Conservation (phyloP, 768 basidiomycete genomes). For the Phanerochaete carnosa region DNA sequence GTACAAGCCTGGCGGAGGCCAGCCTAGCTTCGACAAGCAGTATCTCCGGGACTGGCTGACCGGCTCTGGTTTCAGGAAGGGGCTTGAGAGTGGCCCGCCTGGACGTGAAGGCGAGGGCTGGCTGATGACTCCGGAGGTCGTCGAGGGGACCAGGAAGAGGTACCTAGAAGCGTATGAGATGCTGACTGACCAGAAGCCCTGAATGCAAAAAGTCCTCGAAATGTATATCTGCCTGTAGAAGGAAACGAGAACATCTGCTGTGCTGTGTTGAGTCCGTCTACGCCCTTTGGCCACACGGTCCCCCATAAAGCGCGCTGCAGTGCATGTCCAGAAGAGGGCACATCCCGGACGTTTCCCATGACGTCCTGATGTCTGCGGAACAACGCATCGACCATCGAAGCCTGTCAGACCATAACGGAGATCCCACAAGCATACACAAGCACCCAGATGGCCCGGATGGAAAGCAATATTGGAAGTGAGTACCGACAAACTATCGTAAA, state of each 20-base stretch:
- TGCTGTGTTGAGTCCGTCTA: no score
- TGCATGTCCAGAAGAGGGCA: no score
- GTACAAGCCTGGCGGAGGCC: slow-evolving; percentile 71
- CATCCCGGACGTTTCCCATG: neutral
- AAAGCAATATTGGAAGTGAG: neutral
- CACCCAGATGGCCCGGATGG: neutral
- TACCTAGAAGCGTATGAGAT: slow-evolving; percentile 76
- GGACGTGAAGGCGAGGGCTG: slow-evolving; percentile 73
- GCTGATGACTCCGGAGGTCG: slow-evolving; percentile 70
- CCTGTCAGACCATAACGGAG: neutral
- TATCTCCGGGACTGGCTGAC: slow-evolving; percentile 91
- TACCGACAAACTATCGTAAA: neutral
- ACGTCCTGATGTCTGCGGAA: neutral
- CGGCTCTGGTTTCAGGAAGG: slow-evolving; percentile 66
- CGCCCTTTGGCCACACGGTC: no score
- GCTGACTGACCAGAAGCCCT: slow-evolving; percentile 34
- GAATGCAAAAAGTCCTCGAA: no score
- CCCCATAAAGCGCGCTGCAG: no score
- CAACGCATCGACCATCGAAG: neutral
- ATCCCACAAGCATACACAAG: neutral
- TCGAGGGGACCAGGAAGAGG: slow-evolving; percentile 70
- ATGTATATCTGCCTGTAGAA: no score
- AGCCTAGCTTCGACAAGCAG: slow-evolving; percentile 96
- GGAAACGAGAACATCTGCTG: no score
- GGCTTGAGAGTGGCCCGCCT: slow-evolving; percentile 70